A percentile compares a stretch with the other conserved stretches of the same genome.
phyloP scores from a whole-genome alignment of 1,139 yeast genomes.

The Lodderomyces jiufengensis region DNA sequence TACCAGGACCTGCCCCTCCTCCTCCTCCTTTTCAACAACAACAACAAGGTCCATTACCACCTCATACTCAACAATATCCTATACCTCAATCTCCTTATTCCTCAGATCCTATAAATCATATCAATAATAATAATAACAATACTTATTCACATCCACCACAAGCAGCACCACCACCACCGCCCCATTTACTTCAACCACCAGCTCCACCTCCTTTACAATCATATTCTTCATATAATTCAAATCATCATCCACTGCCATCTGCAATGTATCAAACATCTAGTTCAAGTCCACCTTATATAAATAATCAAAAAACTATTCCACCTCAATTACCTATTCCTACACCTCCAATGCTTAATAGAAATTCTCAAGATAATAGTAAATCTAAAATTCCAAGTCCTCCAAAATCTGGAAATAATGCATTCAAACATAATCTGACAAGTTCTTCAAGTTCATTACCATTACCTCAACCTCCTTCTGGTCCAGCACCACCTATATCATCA shows the following conservation, averaged over 20 bases:
- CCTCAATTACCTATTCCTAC: conserved; percentile 8
- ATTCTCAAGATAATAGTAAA: conserved; percentile 3
- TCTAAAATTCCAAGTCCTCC: conserved; percentile 7
- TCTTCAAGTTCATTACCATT: conserved; percentile 7
- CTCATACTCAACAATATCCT: conserved; percentile 5
- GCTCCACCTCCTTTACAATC: too few species aligned
- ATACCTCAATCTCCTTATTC: conserved; percentile 4
- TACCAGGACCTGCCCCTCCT: neutral
- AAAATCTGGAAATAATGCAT: neutral
- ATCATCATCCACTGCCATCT: conserved; percentile 4
- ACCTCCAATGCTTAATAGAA: conserved; percentile 4
- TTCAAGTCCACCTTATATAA: neutral
- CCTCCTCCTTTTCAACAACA: conserved; percentile 5
- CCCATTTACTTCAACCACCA: too few species aligned
- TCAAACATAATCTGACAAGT: neutral
- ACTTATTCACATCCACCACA: conserved; percentile 1
- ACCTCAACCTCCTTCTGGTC: conserved; percentile 12
- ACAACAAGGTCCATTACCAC: conserved; percentile 4
- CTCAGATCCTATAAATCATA: conserved; percentile 4
- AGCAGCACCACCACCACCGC: too few species aligned
- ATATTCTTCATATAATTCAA: neutral
- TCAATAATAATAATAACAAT: neutral
- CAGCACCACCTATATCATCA: conserved; percentile 2
- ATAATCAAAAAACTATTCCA: conserved; percentile 2
- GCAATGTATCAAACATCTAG: conserved; percentile 1